These are phyloP conservation scores for Cladosporium oxysporum DNA, from an alignment of 2,329 filamentous ascomycete species.

Conservation along the genomic window DNA sequence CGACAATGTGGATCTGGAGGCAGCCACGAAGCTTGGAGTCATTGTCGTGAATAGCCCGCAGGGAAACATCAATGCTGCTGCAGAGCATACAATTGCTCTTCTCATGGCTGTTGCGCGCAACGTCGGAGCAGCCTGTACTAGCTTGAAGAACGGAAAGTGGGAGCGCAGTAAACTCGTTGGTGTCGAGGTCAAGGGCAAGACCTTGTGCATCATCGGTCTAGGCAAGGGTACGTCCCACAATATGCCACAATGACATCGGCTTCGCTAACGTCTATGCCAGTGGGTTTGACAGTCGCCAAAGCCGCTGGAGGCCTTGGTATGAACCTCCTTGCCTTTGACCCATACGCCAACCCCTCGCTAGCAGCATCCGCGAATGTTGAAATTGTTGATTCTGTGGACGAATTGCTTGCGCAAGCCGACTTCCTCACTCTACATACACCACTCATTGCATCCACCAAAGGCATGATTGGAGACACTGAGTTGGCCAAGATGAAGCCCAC, in stretches of 20 bases:
- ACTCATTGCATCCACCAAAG: constrained; percentile 72
- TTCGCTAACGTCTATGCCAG: constrained; percentile 37
- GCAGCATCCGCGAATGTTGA: constrained; percentile 66
- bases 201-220: constrained; percentile 72
- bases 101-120: constrained; percentile 74
- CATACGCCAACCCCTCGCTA: constrained; percentile 73
- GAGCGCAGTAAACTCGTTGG: constrained; percentile 73
- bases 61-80: constrained; percentile 77
- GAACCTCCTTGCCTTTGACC: constrained; percentile 73
- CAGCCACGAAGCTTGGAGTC: constrained; percentile 71
- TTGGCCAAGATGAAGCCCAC: constrained; percentile 71
- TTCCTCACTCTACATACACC: constrained; percentile 83
- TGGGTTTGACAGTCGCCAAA: constrained; percentile 77
- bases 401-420: constrained; percentile 66
- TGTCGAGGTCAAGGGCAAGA: constrained; percentile 76
- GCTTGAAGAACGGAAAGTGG: constrained; percentile 72
- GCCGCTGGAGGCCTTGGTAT: constrained; percentile 77
- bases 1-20: constrained; percentile 76
- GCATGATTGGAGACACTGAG: constrained; percentile 69
- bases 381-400: constrained; percentile 35
- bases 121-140: constrained; percentile 68
- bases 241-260: neutral
- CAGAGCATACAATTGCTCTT: constrained; percentile 50
- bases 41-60: constrained; percentile 79
- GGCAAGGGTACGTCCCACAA: constrained; percentile 62